Percentiles rank a stretch among this genome's conserved stretches.
These are phyloP conservation scores for Sutorius eximius DNA, from an alignment of 1,284 basidiomycete genomes.

Conservation along the genomic window DNA sequence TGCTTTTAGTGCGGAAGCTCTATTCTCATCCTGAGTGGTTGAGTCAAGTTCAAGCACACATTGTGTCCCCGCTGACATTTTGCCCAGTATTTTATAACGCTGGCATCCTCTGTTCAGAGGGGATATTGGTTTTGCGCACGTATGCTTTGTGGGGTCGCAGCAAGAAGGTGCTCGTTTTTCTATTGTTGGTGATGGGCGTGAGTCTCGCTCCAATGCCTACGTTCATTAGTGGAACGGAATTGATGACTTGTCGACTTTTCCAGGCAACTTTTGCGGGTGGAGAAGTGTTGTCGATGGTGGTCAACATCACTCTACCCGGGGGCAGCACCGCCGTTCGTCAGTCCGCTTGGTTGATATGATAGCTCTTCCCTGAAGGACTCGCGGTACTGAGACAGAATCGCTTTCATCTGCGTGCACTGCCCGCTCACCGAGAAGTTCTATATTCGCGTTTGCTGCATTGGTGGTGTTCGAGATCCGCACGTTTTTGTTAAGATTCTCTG, in stretches of 20 bases:
- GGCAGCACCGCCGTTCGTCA: slow-evolving; percentile 17
- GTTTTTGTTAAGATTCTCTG: neutral
- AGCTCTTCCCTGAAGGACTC: neutral
- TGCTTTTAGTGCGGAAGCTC: too few species aligned
- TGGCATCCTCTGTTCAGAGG: too few species aligned
- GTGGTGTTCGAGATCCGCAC: slow-evolving; percentile 28
- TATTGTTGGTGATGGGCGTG: neutral
- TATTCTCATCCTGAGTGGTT: too few species aligned
- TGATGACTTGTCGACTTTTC: neutral
- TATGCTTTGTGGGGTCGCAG: slow-evolving; percentile 3
- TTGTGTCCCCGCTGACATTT: too few species aligned
- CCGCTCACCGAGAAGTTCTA: slow-evolving; percentile 15
- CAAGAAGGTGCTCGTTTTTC: neutral
- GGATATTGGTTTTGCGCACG: too few species aligned
- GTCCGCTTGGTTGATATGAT: neutral
- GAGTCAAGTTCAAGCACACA: too few species aligned
- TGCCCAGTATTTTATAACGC: too few species aligned
- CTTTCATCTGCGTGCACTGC: slow-evolving; percentile 15
- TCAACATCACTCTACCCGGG: slow-evolving; percentile 19
- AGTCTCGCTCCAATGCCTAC: neutral
- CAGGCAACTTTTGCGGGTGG: slow-evolving; percentile 17
- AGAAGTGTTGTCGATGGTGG: slow-evolving; percentile 1
- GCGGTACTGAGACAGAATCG: slow-evolving; percentile 10
- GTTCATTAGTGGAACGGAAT: neutral
- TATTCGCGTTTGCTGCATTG: slow-evolving; percentile 22